Evolutionary conservation across 345 rosid species (phyloP), one percentile per base, ranked within the genome.

Genomic region (Balakata baccata): DNA sequence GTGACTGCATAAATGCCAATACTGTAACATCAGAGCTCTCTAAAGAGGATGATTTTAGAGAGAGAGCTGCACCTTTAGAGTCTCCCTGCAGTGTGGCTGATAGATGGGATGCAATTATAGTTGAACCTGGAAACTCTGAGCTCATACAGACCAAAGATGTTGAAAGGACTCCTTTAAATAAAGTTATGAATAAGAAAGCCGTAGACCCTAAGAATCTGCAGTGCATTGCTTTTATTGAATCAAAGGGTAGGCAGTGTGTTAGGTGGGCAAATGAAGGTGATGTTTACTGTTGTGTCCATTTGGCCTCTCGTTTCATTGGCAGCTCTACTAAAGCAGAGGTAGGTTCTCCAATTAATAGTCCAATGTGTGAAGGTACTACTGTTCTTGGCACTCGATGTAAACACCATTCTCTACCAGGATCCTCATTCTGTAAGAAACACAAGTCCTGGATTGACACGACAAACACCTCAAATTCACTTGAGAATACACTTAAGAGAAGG

Each of bases 191-290:
- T 83, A 84, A 62, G 84, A 89, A 75, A 81, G 75, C 81, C 9
- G 18, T 83, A 74, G 94, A 86, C 74, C 65, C 78, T 69, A 91
- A 87, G 83, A 93, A 87, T 78, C 88, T 89, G 66, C 99, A 89
- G 72, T 96, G 99, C 76, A 77, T 74, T 78, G 99, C 99, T 61
- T 96, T 87, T 81, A 92, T 96, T 66, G 97, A 96, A 81, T 80
- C 97, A 0, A 96, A 96, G 78, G 97, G 96, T 82, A 89, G 99
- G 70, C 97, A 90, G 80, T 96, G 99, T 70, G 96, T 93, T 77
- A 91, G 99, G 85, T 93, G 93, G 88, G 99, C 98, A 37, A 96
- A 96, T 61, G 98, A 96, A 34, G 97, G 99, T 20, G 99, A 96
- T 84, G 88, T 90, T 66, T 93, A 90, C 74, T 96, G 99, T 59